Evolutionary conservation across 306 rosid species (phyloP).

Genomic region (Rosa rugosa): DNA sequence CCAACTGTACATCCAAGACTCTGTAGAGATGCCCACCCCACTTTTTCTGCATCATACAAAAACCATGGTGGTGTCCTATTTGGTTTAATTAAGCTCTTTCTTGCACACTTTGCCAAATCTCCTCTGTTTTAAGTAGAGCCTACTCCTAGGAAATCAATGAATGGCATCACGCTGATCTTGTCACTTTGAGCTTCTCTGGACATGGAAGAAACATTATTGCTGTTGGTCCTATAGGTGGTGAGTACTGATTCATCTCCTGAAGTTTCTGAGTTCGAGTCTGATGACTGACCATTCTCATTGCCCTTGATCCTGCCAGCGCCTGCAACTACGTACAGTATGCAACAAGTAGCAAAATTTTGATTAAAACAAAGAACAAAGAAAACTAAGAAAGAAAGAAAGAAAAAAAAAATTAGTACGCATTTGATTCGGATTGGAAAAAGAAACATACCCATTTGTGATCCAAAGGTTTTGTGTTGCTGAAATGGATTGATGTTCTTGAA

Average conservation of each 20-base stretch:
- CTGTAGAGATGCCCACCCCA: constrained; percentile 23
- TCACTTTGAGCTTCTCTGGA: constrained; percentile 38
- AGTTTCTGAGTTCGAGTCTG: constrained; percentile 71
- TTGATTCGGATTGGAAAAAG: background rate
- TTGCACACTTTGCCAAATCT: constrained; percentile 7
- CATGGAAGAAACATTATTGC: constrained; percentile 35
- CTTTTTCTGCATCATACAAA: background rate
- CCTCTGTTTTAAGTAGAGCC: constrained; percentile 44
- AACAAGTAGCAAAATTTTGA: background rate
- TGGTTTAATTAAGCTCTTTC: background rate
- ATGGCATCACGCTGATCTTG: constrained; percentile 31
- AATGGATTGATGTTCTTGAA: constrained; percentile 16
- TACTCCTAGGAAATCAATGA: constrained; percentile 94
- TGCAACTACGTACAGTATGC: constrained; percentile 21
- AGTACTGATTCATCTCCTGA: constrained; percentile 75
- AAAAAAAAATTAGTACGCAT: background rate
- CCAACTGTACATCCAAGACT: constrained; percentile 53
- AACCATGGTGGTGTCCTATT: background rate
- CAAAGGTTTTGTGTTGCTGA: constrained; percentile 27
- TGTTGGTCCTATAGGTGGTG: constrained; percentile 42
- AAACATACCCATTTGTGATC: constrained; percentile 41
- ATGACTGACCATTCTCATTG: constrained; percentile 30
- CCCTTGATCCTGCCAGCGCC: constrained; percentile 36
- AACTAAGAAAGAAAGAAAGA: background rate
- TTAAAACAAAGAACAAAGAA: background rate